Evolutionary conservation across 495 filamentous ascomycete genomes (phyloP).

Genomic region (Trichoderma erinaceum): DNA sequence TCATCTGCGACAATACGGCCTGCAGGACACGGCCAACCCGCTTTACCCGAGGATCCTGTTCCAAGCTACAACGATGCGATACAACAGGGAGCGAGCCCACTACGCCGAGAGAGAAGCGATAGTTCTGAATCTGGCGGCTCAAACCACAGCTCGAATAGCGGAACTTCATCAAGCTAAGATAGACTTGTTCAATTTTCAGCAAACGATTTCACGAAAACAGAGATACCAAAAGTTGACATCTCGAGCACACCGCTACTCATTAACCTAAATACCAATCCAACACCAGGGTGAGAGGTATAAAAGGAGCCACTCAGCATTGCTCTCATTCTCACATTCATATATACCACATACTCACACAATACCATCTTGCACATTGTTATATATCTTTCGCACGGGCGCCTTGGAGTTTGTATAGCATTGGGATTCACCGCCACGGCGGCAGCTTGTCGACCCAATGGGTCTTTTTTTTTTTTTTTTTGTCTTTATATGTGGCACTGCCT

Average conservation of each 20-base stretch:
- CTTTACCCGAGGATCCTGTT: constrained; percentile 39
- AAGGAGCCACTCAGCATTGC: neutral
- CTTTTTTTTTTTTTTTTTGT: neutral
- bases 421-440: neutral
- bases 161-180: neutral
- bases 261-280: neutral
- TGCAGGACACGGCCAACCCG: constrained; percentile 2
- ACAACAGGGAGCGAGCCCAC: constrained; percentile 37
- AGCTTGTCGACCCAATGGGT: neutral
- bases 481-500: neutral
- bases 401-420: constrained; percentile 11
- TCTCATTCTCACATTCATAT: neutral
- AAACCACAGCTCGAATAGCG: constrained; percentile 13
- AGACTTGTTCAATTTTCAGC: neutral
- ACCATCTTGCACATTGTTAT: constrained; percentile 5
- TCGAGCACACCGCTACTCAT: neutral
- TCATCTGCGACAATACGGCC: constrained; percentile 35
- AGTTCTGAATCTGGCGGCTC: constrained; percentile 25
- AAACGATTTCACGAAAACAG: neutral
- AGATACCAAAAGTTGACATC: neutral
- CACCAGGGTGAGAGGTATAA: neutral
- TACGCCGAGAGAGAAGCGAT: constrained; percentile 36
- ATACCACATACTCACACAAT: neutral
- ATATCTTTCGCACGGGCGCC: constrained; percentile 2
- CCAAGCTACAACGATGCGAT: constrained; percentile 65